These are phyloP conservation scores for Lichtheimia hyalospora DNA, from an alignment of 371 early-diverging fungal genomes.

Conservation along the genomic window DNA sequence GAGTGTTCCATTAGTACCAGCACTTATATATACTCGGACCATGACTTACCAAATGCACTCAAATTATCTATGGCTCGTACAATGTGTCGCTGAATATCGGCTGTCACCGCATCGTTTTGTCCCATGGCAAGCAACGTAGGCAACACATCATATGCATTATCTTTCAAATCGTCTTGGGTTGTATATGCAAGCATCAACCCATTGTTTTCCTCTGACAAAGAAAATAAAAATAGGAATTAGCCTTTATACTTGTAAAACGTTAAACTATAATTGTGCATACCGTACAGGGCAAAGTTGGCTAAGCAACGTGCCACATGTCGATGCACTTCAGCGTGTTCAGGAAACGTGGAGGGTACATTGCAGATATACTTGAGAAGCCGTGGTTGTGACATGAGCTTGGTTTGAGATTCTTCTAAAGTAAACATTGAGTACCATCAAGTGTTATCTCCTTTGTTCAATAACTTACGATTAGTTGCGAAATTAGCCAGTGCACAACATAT, in stretches of 20 bases:
- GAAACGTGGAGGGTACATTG: slow-evolving; percentile 29
- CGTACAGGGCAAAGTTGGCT: slow-evolving; percentile 60
- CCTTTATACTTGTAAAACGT: slow-evolving; percentile 6
- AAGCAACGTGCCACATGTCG: slow-evolving; percentile 59
- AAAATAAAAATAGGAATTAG: not conserved
- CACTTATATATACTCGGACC: not conserved
- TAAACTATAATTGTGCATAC: slow-evolving; percentile 28
- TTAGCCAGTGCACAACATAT: slow-evolving; percentile 64
- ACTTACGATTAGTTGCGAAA: slow-evolving; percentile 58
- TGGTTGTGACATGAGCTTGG: slow-evolving; percentile 51
- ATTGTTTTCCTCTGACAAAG: slow-evolving; percentile 25
- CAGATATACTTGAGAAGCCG: slow-evolving; percentile 47
- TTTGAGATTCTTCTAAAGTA: slow-evolving; percentile 50
- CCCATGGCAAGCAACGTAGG: slow-evolving; percentile 50
- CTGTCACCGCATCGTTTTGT: slow-evolving; percentile 19
- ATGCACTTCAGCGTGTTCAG: slow-evolving; percentile 39
- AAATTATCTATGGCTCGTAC: slow-evolving; percentile 49
- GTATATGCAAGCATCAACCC: slow-evolving; percentile 18
- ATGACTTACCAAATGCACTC: slow-evolving; percentile 28
- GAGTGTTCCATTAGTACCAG: not conserved
- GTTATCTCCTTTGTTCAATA: not conserved
- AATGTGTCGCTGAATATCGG: slow-evolving; percentile 43
- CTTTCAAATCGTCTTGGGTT: not conserved
- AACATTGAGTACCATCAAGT: not conserved
- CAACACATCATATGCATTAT: slow-evolving; percentile 39